phyloP scores from a whole-genome alignment of 2,329 filamentous ascomycete genomes.

The Xylaria sp. region DNA sequence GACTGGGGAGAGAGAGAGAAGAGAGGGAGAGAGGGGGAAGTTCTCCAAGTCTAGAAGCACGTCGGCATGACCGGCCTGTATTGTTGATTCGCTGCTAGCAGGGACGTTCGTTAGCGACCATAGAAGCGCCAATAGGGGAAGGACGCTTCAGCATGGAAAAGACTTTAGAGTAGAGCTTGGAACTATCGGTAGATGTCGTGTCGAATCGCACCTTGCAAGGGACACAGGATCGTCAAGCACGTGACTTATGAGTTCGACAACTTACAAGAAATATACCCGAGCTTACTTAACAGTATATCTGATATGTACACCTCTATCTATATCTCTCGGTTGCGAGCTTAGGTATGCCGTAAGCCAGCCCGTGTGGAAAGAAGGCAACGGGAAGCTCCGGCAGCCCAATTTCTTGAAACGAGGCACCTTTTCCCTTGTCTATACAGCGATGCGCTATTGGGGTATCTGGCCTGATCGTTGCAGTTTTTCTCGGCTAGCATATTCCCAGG shows the following conservation, averaged over 20 bases:
- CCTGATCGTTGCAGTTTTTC: slow-evolving; percentile 12
- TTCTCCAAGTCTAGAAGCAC: slow-evolving; percentile 22
- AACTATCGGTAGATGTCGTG: slow-evolving; percentile 4
- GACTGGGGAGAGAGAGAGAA: not conserved
- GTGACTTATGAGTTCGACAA: slow-evolving; percentile 18
- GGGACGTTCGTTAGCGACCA: slow-evolving; percentile 5
- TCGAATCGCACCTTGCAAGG: slow-evolving; percentile 15
- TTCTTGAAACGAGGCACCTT: slow-evolving; percentile 26
- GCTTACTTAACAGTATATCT: not conserved
- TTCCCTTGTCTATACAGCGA: slow-evolving; percentile 13
- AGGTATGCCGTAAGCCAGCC: slow-evolving; percentile 10
- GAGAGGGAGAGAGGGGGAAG: not conserved
- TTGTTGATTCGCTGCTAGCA: slow-evolving; percentile 22
- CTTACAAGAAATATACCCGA: not conserved
- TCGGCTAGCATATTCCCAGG: not conserved
- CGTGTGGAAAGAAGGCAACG: slow-evolving; percentile 10
- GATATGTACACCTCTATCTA: not conserved
- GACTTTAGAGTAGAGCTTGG: slow-evolving; percentile 11
- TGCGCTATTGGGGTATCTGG: slow-evolving; percentile 16
- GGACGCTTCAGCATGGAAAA: slow-evolving; percentile 10
- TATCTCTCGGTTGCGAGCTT: not conserved
- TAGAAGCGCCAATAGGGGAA: slow-evolving; percentile 4
- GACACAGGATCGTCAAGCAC: slow-evolving; percentile 19
- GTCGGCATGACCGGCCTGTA: slow-evolving; percentile 22
- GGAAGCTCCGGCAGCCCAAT: slow-evolving; percentile 3